These are phyloP conservation scores for Sordariomycetes sp. DNA, from an alignment of 2,329 filamentous ascomycete genomes.

Conservation along the genomic window DNA sequence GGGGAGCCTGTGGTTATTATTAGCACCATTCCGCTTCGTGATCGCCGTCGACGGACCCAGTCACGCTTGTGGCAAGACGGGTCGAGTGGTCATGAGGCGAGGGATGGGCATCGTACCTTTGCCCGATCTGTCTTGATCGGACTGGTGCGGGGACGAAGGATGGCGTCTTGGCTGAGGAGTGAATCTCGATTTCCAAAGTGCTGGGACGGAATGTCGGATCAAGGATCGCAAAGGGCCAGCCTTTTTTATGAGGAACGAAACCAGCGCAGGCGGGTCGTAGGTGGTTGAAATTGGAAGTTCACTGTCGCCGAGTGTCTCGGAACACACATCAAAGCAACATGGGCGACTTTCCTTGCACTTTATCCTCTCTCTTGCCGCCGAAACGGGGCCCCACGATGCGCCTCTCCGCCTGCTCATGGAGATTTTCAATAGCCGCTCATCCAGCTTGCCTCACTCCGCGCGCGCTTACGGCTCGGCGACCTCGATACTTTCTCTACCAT, in stretches of 20 bases:
- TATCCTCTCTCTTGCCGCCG: background rate
- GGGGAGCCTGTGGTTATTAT: background rate
- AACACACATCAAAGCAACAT: background rate
- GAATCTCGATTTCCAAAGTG: background rate
- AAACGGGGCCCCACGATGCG: background rate
- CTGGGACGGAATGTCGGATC: background rate
- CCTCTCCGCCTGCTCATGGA: background rate
- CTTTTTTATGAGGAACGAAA: background rate
- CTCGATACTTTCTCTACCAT: background rate
- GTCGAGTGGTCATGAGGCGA: background rate
- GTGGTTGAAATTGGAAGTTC: background rate
- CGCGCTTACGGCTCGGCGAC: background rate
- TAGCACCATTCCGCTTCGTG: background rate
- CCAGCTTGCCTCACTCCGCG: constrained; percentile 1
- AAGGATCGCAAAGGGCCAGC: background rate
- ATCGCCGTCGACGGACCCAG: background rate
- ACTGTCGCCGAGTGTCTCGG: background rate
- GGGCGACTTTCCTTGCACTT: background rate
- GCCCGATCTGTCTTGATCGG: background rate
- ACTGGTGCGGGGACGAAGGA: background rate
- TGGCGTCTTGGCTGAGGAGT: background rate
- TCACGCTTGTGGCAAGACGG: background rate
- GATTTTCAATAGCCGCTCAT: background rate
- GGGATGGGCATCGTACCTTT: background rate
- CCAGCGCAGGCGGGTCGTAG: background rate